Base-by-base conservation (phyloP, 805 yeast genomes). In the Suhomyces sp. region DNA sequence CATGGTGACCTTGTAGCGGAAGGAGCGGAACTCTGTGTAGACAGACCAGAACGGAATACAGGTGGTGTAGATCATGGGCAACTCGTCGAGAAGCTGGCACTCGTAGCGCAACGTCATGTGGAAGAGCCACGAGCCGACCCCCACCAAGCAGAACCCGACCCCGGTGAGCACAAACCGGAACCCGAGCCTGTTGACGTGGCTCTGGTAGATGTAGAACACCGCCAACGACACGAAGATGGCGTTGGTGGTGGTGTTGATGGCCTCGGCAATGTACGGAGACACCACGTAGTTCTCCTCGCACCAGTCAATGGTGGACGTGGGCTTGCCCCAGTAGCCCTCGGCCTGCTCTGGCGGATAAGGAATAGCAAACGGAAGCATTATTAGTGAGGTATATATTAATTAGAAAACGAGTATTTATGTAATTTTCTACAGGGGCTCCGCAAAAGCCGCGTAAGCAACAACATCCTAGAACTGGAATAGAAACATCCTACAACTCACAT, bases 41-140 rank as follows among this genome's bases (percentile, higher is more conserved):
- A 88, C 84, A 44, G 86, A 80, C 96, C 96, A 90, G 56, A 90
- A 85, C 0, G 99, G 98, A 26, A 93, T 85, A 58, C 97, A 93
- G 2, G 99, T 94, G 22, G 97, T 97, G 71, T 94, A 94, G 57
- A 94, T 90, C 99, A 94, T 94, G 41, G 99, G 99, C 63, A 94
- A 77, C 69, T 94, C 99, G 72, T 94, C 99, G 68, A 94, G 77
- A 57, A 94, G 69, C 72, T 94, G 99, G 73, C 81, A 94, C 65
- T 88, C 90, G 70, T 93, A 94, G 58, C 83, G 78, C 61, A 94
- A 77, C 4, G 98, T 93, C 97, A 94, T 94, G 70, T 94, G 99
- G 75, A 94, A 94, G 56, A 91, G 72, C 93, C 97, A 94, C 17
- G 90, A 84, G 3, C 99, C 99, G 19, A 93, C 69, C 0, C 99